phyloP scores from a whole-genome alignment of 2,329 filamentous ascomycete species.

The Fonsecaea erecta region DNA sequence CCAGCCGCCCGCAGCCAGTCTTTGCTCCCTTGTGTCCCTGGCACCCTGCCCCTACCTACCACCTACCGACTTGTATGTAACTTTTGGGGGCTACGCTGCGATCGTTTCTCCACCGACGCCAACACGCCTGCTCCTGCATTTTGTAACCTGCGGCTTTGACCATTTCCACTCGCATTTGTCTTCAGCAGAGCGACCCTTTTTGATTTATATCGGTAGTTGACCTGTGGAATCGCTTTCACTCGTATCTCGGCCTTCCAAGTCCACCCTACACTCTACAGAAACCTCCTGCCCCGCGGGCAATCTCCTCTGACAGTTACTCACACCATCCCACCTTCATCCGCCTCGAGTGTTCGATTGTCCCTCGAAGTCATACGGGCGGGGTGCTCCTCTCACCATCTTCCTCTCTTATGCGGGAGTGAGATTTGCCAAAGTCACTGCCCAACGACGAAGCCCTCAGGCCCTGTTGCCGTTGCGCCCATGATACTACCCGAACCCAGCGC shows the following conservation, averaged over 20 bases:
- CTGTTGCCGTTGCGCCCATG: conserved; percentile 12
- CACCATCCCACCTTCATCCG: conserved; percentile 3
- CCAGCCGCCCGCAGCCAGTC: background rate
- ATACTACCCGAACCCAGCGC: conserved; percentile 14
- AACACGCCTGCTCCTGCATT: conserved; percentile 24
- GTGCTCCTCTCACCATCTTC: background rate
- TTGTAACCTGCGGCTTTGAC: conserved; percentile 4
- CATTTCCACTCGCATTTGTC: background rate
- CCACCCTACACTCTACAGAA: background rate
- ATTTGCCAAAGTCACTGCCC: background rate
- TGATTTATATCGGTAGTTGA: background rate
- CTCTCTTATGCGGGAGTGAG: background rate
- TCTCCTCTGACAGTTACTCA: conserved; percentile 3
- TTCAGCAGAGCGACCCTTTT: background rate
- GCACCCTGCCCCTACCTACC: background rate
- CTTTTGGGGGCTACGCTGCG: conserved; percentile 19
- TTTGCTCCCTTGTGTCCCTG: conserved; percentile 9
- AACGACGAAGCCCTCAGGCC: background rate
- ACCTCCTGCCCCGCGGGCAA: conserved; percentile 6
- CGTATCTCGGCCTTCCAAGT: background rate
- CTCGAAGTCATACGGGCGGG: background rate
- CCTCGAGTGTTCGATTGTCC: conserved; percentile 1
- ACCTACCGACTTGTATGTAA: conserved; percentile 3
- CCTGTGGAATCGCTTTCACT: background rate
- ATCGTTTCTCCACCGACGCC: conserved; percentile 29